Evolutionary conservation across 2,329 filamentous ascomycete genomes (phyloP), one percentile per base, ranked within the genome.

Genomic region (Phyllosticta paracitricarpa): DNA sequence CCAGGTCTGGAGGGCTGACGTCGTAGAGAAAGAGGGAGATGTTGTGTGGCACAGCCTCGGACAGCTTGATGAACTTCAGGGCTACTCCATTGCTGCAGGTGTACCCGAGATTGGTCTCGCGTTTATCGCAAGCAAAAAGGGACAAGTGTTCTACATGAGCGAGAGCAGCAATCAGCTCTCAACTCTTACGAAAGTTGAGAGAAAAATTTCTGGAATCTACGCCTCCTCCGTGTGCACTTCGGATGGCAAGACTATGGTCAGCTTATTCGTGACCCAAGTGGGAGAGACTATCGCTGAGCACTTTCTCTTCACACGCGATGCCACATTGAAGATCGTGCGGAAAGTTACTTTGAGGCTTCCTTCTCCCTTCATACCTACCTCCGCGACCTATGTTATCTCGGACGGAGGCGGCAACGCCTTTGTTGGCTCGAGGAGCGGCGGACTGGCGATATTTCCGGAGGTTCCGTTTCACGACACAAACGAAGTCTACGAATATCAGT

Each of bases 301-400:
- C 56, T 62, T 58, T 28, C 30, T 62, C 19, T 53, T 62, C 25
- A 51, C 56, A 22, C 55, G 51, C n/a, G 17, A 53, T 26, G 4
- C 28, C 22, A 22, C 33, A 12, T 30, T 58, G 4, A 14, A 30
- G 9, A 40, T 53, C 4, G 57, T 30, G 48, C 35, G 28, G 8
- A 56, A 14, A 53, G 19, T 17, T 10, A n/a, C 48, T 10, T 55
- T 61, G 14, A 66, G 62, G 56, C 63, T 68, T 33, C 77, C 79
- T 4, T 65, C 75, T 2, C 75, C 73, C 4, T 83, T 84, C 59
- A 69, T 77, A 2, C 76, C 84, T 14, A 82, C 82, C 19, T 81
- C 79, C 64, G 60, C 60, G 12, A 51, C 58, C 12, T 58, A 54
- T 5, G 33, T 35, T 12, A 51, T 28, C 10, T 48, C 10, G 10